Evolutionary conservation across 2,329 filamentous ascomycete genomes (phyloP), one percentile per base, ranked within the genome.

Genomic region (Arthrobotrys sinensis): DNA sequence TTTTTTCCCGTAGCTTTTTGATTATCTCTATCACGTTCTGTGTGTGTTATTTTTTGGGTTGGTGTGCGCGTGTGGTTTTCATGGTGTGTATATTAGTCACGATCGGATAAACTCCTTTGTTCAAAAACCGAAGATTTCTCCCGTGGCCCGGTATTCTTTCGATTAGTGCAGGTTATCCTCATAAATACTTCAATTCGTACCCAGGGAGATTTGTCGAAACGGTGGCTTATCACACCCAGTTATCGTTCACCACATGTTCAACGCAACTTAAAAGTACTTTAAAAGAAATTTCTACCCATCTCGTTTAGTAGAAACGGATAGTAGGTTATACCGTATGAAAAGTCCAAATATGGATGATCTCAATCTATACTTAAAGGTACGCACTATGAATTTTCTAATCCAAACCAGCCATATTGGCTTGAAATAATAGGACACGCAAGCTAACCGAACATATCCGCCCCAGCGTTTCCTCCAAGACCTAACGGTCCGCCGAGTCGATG

Each of bases 401-500:
- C 14, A 3, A 53, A 8, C 1, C 11, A 34, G 2, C 46, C 19
- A 50, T 48, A 48, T n/a, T n/a, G 12, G 0, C 16, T 8, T 48
- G 1, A 24, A 50, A 28, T 28, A 28, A 28, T 28, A 28, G 24
- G 24, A 28, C 24, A 28, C 24, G n/a, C n/a, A n/a, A 28, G 7
- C 52, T 57, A 21, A 57, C 34, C 34, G n/a, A 57, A 57, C 12
- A 3, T 45, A 12, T 16, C 6, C 5, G 1, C 50, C 43, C 50
- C 43, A 78, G 75, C 50, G 75, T 0, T 68, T 78, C 43, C 24
- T 78, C 12, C 75, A 78, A 68, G 67, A 78, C 36, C 14, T 78
- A 12, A 68, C 75, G 3, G 32, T 32, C 10, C 62, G 75, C 14
- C 43, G 45, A 7, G 48, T 72, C 12, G 6, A 68, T 16, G 38